Conservation (phyloP, 2,329 filamentous ascomycete genomes). For the Ceratocystis harringtonii region DNA sequence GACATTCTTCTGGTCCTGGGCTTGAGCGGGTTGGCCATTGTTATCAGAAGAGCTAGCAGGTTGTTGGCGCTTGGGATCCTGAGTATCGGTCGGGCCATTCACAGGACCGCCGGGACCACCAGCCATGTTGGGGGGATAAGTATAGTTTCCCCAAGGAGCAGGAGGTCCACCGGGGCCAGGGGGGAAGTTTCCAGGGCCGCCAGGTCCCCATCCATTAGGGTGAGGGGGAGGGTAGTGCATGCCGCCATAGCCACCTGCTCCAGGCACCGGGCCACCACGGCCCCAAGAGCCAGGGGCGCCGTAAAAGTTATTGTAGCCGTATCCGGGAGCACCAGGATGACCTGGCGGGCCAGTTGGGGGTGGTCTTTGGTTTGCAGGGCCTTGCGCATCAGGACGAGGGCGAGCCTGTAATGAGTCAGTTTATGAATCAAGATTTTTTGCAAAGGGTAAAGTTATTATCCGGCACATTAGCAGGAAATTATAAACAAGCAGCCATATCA, state of each 20-base stretch:
- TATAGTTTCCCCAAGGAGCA: constrained; percentile 41
- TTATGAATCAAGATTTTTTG: not conserved
- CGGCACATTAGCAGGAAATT: not conserved
- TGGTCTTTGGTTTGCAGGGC: constrained; percentile 8
- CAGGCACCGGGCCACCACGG: constrained; percentile 33
- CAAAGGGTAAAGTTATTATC: not conserved
- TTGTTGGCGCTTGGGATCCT: constrained; percentile 19
- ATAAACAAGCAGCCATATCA: constrained; percentile 24
- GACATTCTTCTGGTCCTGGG: not conserved
- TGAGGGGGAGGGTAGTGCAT: constrained; percentile 54
- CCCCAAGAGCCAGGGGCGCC: constrained; percentile 42
- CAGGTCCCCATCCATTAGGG: constrained; percentile 64
- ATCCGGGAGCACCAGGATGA: constrained; percentile 12
- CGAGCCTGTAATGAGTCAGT: constrained; percentile 14
- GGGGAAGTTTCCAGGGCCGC: constrained; percentile 55
- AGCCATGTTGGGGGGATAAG: constrained; percentile 38
- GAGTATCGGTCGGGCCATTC: constrained; percentile 11
- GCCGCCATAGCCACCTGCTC: constrained; percentile 25
- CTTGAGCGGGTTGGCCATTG: constrained; percentile 32
- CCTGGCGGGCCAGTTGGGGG: constrained; percentile 5
- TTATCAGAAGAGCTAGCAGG: constrained; percentile 4
- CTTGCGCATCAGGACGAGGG: constrained; percentile 16
- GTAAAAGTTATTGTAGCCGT: constrained; percentile 28
- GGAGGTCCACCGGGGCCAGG: constrained; percentile 39
- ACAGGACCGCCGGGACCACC: constrained; percentile 9